Base-by-base conservation (phyloP, 2,329 filamentous ascomycete species). In the Trichophyton rubrum region DNA sequence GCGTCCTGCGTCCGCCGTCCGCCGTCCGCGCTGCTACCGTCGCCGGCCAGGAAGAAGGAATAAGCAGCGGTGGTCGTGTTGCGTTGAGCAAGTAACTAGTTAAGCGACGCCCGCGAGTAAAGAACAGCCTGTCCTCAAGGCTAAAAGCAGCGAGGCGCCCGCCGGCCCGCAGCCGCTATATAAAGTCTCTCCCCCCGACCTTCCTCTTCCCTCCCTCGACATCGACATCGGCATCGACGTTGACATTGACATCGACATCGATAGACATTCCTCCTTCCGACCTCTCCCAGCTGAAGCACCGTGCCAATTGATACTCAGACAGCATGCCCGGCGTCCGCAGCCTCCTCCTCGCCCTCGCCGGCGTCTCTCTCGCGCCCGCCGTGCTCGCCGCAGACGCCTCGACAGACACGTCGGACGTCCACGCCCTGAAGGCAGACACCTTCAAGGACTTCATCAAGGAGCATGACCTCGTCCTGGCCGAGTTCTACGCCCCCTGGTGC, bases 401-500 rank as follows among this genome's bases (percentile, higher is more conserved):
- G 40, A 43, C 40, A 15, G 57, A 71, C 33, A 64, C 68, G 47
- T 95, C 90, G 55, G 90, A 97, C 73, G 93, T 99, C 66, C 77
- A 84, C 69, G 84, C 89, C 67, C 81, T 99, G 66, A 95, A 88
- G 76, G 86, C 86, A 75, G 89, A 92, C 72, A 89, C 83, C 66
- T 99, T 99, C 75, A 82, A 88, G 67, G 83, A 86, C 63, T 99
- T 96, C 76, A 79, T 99, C 72, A 87, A 87, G 74, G 78, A 85
- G 68, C 88, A 97, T 75, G 85, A 90, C 69, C 82, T 99, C 61
- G 92, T 96, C 60, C 86, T 99, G 64, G 90, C 90, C 69, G 91
- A 99, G 80, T 99, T 96, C 85, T 96, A 89, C 75, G 92, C 92
- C 67, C 91, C 92, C 68, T 95, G 92, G 91, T 95, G 89, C 68